Evolutionary conservation across 768 basidiomycete species (phyloP), one percentile per base, ranked within the genome.

Genomic region (Tylopilus vinaceipallidus): DNA sequence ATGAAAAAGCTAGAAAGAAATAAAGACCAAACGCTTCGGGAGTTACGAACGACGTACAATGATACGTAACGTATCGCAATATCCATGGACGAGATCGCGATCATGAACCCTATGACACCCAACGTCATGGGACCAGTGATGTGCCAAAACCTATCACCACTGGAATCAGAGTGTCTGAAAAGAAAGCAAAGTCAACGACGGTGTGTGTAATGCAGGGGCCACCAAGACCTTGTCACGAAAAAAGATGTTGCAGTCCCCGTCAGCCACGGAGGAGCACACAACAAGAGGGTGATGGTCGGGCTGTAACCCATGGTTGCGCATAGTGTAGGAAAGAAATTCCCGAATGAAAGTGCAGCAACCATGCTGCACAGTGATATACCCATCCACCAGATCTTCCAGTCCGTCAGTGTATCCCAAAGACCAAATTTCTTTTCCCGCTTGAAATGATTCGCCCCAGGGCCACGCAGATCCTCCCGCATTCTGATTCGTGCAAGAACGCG

Each of bases 351-450:
- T 10, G 84, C 79, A 27, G 82, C 65, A 34, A 17, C 11, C 68
- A 82, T 75, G 52, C 77, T 77, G 19, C 78, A 79, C 42, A 87
- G 64, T 2, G 83, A 75, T 26, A 88, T 52, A 11, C 86, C 78
- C 41, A 94, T 72, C 79, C 80, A 86, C 85, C 89, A 92, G 32
- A 92, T 84, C 67, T 82, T 87, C 84, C 82, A 83, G 61, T 93
- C 89, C 22, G 71, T 73, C 46, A 88, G 24, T 14, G 87, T 83
- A 57, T 83, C 61, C 7, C 63, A 47, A 7, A 90, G 62, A 12
- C 84, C 85, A 30, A 69, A 66, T 65, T 8, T 68, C 67, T 26
- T 46, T 57, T 57, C 43, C 20, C 29, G 51, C 52, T 77, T 75
- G 8, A 65, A 71, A 45, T 77, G 67, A 26, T 71, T 69, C 38